Base-by-base conservation (phyloP, 345 rosid species). In the Brassica napus region DNA sequence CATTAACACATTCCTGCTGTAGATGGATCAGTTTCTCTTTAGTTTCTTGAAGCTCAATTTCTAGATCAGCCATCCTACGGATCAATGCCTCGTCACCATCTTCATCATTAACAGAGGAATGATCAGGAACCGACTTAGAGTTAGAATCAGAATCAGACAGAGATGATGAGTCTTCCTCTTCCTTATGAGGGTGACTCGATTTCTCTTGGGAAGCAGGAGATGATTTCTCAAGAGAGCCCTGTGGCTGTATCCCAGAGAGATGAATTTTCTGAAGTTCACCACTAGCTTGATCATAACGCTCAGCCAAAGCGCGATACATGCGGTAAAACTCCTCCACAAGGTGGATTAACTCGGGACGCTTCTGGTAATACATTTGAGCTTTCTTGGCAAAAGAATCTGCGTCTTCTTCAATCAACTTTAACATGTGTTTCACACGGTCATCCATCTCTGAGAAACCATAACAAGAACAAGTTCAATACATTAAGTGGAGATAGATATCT, bases 351-450 rank as follows among this genome's bases (percentile, higher is more conserved):
- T 95, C 91, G 0, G 99, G 99, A 69, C 96, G 89, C 77, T 86
- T 95, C 72, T 88, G 85, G 72, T 91, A 89, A 84, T 91, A 91
- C 92, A 90, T 88, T 71, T 89, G 97, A 42, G 93, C 99, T 85
- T 92, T 93, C 83, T 91, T 91, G 0, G 94, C 96, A 79, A 93
- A 90, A 5, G 97, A 91, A 73, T 90, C 99, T 52, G 84, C 99
- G 60, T 95, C 98, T 80, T 89, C 94, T 82, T 93, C 97, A 16
- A 93, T 87, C 71, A 93, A 86, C 76, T 89, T 91, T 78, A 91
- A 47, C 94, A 95, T 91, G 78, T 83, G 86, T 58, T 87, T 93
- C 55, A 91, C 89, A 6, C 85, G 83, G 52, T 86, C 89, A 83
- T 95, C 99, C 97, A 95, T 95, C 77, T 89, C 99, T 95, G 82